These are phyloP conservation scores for Microbotryum intermedium DNA, from an alignment of 1,284 basidiomycete genomes.

Conservation along the genomic window DNA sequence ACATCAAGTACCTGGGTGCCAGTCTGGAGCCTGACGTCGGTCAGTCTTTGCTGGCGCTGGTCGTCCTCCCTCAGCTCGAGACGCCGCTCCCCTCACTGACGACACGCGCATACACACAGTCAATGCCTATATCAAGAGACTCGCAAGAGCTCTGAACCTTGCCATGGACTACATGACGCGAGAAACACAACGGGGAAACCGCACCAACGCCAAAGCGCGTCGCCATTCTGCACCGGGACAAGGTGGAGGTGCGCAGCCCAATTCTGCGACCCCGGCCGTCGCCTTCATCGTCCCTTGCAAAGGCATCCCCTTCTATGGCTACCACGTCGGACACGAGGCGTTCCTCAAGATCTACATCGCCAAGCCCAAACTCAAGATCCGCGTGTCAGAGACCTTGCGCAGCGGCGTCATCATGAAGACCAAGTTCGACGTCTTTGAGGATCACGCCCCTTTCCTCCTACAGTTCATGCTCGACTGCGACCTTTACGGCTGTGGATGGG, in stretches of 20 bases:
- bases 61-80: not conserved
- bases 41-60: slow-evolving; percentile 31
- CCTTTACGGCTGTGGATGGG: slow-evolving; percentile 85
- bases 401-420: slow-evolving; percentile 72
- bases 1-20: slow-evolving; percentile 47
- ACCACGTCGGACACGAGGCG: slow-evolving; percentile 72
- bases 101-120: slow-evolving; percentile 44
- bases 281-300: slow-evolving; percentile 71
- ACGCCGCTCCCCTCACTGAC: not conserved
- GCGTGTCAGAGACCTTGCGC: slow-evolving; percentile 64
- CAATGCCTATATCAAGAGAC: slow-evolving; percentile 54
- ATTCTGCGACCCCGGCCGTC: slow-evolving; percentile 24
- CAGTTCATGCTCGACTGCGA: slow-evolving; percentile 96
- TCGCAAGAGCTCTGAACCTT: slow-evolving; percentile 65
- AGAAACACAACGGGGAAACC: slow-evolving; percentile 55
- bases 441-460: slow-evolving; percentile 76
- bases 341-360: slow-evolving; percentile 80
- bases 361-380: slow-evolving; percentile 60
- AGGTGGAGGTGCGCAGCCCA: not conserved
- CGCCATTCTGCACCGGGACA: no score
- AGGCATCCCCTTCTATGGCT: slow-evolving; percentile 93
- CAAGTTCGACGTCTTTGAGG: slow-evolving; percentile 73
- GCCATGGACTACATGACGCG: slow-evolving; percentile 51
- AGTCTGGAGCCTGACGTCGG: slow-evolving; percentile 49
- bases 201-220: not conserved